Evolutionary conservation across 2,329 filamentous ascomycete species (phyloP).

Genomic region (Macrophomina phaseolina): DNA sequence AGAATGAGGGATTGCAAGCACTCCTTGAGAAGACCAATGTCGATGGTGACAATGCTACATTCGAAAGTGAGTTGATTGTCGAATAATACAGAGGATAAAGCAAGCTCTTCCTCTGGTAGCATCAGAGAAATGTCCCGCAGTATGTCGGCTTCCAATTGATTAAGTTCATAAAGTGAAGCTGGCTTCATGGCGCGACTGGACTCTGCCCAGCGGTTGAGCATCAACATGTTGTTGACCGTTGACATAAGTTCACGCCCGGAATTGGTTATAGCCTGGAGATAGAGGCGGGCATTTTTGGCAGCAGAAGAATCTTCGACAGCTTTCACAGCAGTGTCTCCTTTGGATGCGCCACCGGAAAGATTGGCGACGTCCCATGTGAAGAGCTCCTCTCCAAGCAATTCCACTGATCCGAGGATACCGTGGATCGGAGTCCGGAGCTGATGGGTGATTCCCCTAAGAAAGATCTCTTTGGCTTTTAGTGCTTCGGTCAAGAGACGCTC

Average conservation of each 20-base stretch:
- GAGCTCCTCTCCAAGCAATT: conserved; percentile 52
- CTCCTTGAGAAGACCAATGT: conserved; percentile 50
- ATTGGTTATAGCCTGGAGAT: conserved; percentile 45
- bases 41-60: conserved; percentile 42
- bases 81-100: conserved; percentile 41
- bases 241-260: conserved; percentile 52
- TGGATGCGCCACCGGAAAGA: conserved; percentile 20
- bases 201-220: conserved; percentile 48
- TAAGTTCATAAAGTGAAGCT: conserved; percentile 37
- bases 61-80: conserved; percentile 39
- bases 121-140: conserved; percentile 38
- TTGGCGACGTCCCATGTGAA: conserved; percentile 30
- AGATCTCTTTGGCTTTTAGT: conserved; percentile 51
- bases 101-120: conserved; percentile 38
- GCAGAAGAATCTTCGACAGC: neutral
- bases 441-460: conserved; percentile 54
- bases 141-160: conserved; percentile 41
- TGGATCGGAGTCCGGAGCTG: conserved; percentile 57
- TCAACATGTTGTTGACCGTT: conserved; percentile 54
- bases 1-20: conserved; percentile 49
- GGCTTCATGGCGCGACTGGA: conserved; percentile 35
- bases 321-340: neutral
- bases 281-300: conserved; percentile 32
- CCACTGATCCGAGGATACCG: conserved; percentile 51
- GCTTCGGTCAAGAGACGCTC: conserved; percentile 48